Base-by-base conservation (phyloP, 768 basidiomycete genomes). In the Panus rudis region DNA sequence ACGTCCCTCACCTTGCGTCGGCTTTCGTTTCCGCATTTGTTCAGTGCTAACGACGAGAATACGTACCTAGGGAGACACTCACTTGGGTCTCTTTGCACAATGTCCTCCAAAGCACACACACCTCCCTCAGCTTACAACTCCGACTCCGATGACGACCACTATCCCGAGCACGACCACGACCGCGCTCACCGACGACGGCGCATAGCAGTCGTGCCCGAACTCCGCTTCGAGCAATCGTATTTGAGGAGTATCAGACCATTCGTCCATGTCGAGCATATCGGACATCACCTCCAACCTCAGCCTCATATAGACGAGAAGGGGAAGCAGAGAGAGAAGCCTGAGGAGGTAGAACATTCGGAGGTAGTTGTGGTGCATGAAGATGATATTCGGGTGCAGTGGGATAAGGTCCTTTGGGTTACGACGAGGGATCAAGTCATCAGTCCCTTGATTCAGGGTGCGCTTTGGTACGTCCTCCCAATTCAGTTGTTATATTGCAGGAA, bases 151-250 rank as follows among this genome's bases (percentile, higher is more conserved):
- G 28, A n/a, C 28, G 28, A 30, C 28, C 28, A n/a, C 28, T n/a
- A 10, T 30, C 10, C 28, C 28, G 28, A n/a, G 25, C 56, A 60
- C 42, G 41, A 49, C 12, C 21, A 49, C 14, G 39, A 42, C 13
- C 57, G 56, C 16, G 49, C 51, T 1, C 54, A 58, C 23, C 63
- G 61, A n/a, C 59, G 56, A 12, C 70, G 64, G 39, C 58, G 46
- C 26, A 44, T 79, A n/a, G 75, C 78, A 20, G 56, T 63, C 32
- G 78, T 87, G 41, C 84, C 84, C 21, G 85, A 89, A 57, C 64
- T 87, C 27, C 82, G 85, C 21, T 86, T 85, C 64, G 85, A 88
- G 55, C 72, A 76, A 45, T 79, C 75, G 39, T 89, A 84, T 59
- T 47, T 85, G 44, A 72, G 70, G 49, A 82, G 78, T 50, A 69